A percentile compares a stretch with the other conserved stretches of the same genome.
Evolutionary conservation across 1,284 basidiomycete species (phyloP).

Genomic region (Melampsora americana): DNA sequence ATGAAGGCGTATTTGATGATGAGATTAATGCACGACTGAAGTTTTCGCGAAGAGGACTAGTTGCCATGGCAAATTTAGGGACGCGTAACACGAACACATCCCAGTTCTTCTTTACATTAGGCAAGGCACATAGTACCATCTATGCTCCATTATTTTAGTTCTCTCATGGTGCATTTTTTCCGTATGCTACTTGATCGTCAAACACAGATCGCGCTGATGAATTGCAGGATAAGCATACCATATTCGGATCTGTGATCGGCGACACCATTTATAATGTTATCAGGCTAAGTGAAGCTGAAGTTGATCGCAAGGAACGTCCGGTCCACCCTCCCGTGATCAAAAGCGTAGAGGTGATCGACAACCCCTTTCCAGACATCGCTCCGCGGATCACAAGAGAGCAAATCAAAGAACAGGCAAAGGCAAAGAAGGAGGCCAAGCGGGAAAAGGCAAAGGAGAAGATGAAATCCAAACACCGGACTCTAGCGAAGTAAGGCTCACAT

Average conservation of each 20-base stretch:
- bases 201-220: slow-evolving; percentile 75
- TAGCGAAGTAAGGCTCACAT: slow-evolving; percentile 33
- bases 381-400: slow-evolving; percentile 94
- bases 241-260: slow-evolving; percentile 64
- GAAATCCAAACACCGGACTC: slow-evolving; percentile 38
- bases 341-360: slow-evolving; percentile 75
- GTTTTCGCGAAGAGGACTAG: slow-evolving; percentile 77
- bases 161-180: background rate
- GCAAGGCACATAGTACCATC: background rate
- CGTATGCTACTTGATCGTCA: background rate
- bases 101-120: slow-evolving; percentile 52
- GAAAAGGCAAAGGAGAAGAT: slow-evolving; percentile 67
- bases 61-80: slow-evolving; percentile 90
- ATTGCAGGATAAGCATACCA: slow-evolving; percentile 79
- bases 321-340: slow-evolving; percentile 87
- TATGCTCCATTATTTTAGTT: background rate
- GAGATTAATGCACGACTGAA: slow-evolving; percentile 84
- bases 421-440: slow-evolving; percentile 68
- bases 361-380: slow-evolving; percentile 89
- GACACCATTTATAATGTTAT: slow-evolving; percentile 56
- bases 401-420: slow-evolving; percentile 73
- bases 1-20: slow-evolving; percentile 63
- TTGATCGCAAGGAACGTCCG: slow-evolving; percentile 75
- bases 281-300: slow-evolving; percentile 75
- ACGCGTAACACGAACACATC: slow-evolving; percentile 55